Evolutionary conservation across 2,329 filamentous ascomycete genomes (phyloP), one percentile per base, ranked within the genome.

Genomic region (Dactylonectria macrodidyma): DNA sequence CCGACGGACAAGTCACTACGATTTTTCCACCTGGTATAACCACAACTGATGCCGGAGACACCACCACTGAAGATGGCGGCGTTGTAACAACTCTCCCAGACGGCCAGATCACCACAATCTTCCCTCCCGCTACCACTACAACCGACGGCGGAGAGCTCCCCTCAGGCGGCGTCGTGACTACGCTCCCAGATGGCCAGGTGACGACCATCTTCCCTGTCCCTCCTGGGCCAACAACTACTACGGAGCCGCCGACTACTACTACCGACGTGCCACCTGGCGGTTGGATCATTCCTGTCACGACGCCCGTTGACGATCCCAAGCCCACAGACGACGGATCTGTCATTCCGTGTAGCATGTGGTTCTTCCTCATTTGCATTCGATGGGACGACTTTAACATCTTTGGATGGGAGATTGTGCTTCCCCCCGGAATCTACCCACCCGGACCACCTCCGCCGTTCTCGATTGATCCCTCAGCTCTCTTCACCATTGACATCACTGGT

Each of bases 361-460:
- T 52, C 26, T 59, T 48, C 9, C n/a, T 33, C n/a, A 48, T 48
- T 11, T 59, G 56, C 12, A 16, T 50, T 10, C 6, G 22, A 7
- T 59, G 56, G 56, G n/a, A 50, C 3, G 44, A 36, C 8, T 48
- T 50, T 48, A 16, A 59, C 9, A 50, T 59, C n/a, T 50, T 59
- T 9, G 44, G 33, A 12, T 59, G 56, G 56, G 19, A 34, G 5
- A 38, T 58, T 22, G 30, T 38, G 9, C 30, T 38, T 16, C 56
- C 56, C 2, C 30, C 44, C 16, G 56, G 56, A 36, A 33, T 26
- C 11, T 19, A 50, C 9, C 11, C 26, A 22, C 44, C 34, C 7
- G 57, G 57, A 1, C 57, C 57, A 10, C 57, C 57, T 22, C 57
- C 57, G 16, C 7, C 46, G 38, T 38, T 59, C 7, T 50, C 30